These are phyloP conservation scores for Pseudocercospora vitis DNA, from an alignment of 2,329 filamentous ascomycete genomes.

Conservation along the genomic window DNA sequence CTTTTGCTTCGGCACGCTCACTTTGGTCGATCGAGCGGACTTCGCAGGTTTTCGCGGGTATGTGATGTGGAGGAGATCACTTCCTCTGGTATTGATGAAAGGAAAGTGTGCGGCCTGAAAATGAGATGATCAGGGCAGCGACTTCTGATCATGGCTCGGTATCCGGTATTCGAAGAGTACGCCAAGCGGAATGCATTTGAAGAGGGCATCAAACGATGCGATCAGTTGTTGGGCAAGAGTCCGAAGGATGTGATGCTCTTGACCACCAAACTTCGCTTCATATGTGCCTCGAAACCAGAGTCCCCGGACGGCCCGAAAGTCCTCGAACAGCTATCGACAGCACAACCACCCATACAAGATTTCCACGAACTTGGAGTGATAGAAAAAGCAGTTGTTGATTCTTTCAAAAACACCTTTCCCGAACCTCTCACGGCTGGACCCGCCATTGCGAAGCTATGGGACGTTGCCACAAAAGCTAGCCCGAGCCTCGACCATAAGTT, in stretches of 20 bases:
- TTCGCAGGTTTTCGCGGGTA: no score
- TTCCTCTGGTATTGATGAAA: not conserved
- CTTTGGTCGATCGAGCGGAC: no score
- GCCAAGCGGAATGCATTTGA: constrained; percentile 29
- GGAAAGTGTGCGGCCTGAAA: not conserved
- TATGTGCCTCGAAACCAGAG: constrained; percentile 24
- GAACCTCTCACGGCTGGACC: constrained; percentile 31
- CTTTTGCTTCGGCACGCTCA: no score
- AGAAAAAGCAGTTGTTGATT: constrained; percentile 33
- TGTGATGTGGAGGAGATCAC: no score
- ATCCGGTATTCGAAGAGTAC: constrained; percentile 38
- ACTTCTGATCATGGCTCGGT: constrained; percentile 33
- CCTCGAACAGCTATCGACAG: constrained; percentile 29
- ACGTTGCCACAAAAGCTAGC: constrained; percentile 32
- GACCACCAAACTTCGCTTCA: constrained; percentile 36
- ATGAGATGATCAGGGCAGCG: not conserved
- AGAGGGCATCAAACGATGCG: constrained; percentile 37
- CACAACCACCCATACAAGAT: constrained; percentile 31
- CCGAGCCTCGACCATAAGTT: constrained; percentile 27
- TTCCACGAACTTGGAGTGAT: constrained; percentile 31
- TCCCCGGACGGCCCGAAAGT: constrained; percentile 23
- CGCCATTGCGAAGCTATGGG: constrained; percentile 36
- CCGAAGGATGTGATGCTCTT: constrained; percentile 34
- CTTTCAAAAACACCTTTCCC: constrained; percentile 30
- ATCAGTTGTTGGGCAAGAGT: constrained; percentile 35